Evolutionary conservation across 176 grass and related monocot genomes (phyloP).

Genomic region (Zoysia japonica): DNA sequence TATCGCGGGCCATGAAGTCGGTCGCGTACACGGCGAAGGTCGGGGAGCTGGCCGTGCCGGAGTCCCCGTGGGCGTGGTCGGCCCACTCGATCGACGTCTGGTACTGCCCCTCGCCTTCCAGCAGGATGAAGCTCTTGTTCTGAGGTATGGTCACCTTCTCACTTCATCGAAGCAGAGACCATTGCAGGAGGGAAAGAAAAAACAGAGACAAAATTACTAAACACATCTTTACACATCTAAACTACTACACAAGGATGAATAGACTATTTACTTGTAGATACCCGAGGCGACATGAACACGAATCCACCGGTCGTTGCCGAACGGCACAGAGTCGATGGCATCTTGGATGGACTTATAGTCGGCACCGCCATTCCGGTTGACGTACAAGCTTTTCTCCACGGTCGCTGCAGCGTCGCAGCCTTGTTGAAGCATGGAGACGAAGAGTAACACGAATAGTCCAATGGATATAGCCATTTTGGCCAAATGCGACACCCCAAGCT

Average conservation of each 20-base stretch:
- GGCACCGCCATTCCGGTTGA: slow-evolving; percentile 12
- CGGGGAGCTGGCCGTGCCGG: slow-evolving; percentile 30
- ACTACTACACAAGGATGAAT: not conserved
- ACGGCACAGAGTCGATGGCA: slow-evolving; percentile 48
- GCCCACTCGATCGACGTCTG: slow-evolving; percentile 54
- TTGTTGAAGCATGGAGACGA: not conserved
- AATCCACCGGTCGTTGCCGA: slow-evolving; percentile 47
- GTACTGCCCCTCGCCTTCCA: slow-evolving; percentile 49
- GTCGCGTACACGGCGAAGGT: slow-evolving; percentile 45
- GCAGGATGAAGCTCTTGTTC: slow-evolving; percentile 48
- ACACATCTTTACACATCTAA: not conserved
- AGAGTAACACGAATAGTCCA: not conserved
- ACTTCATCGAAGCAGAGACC: slow-evolving; percentile 21
- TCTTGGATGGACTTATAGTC: slow-evolving; percentile 45
- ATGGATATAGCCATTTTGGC: not conserved
- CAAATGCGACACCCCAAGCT: not conserved
- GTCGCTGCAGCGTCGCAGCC: slow-evolving; percentile 4
- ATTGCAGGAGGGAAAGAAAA: not conserved
- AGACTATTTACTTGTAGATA: slow-evolving; percentile 45
- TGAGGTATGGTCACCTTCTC: slow-evolving; percentile 51
- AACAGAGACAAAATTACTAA: not conserved
- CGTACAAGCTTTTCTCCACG: slow-evolving; percentile 39
- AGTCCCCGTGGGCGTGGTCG: slow-evolving; percentile 31
- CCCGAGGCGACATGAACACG: slow-evolving; percentile 50
- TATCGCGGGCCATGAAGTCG: slow-evolving; percentile 51